Evolutionary conservation across 2,329 filamentous ascomycete species (phyloP).

Genomic region (Lecanicillium sp.): DNA sequence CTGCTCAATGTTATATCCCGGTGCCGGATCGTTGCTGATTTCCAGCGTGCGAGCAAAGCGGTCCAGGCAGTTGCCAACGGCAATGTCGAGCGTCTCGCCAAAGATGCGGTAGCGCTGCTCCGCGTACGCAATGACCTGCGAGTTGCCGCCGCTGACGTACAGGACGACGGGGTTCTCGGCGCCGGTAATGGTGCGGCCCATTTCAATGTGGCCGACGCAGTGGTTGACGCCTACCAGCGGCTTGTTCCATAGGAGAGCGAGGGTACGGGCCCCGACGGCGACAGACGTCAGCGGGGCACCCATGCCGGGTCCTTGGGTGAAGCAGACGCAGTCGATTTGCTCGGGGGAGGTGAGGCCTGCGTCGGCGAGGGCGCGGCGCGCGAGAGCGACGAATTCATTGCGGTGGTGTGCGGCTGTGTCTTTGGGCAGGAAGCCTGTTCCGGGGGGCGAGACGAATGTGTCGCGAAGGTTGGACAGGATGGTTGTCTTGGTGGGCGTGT

Average conservation of each 20-base stretch:
- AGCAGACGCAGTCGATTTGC: slow-evolving; percentile 88
- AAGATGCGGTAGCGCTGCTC: slow-evolving; percentile 95
- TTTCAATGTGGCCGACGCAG: slow-evolving; percentile 97
- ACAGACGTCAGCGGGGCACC: slow-evolving; percentile 84
- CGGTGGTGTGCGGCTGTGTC: slow-evolving; percentile 93
- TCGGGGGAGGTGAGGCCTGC: slow-evolving; percentile 47
- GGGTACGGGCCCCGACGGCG: slow-evolving; percentile 73
- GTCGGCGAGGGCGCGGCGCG: slow-evolving; percentile 67
- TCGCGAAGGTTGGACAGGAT: slow-evolving; percentile 92
- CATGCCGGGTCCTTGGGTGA: slow-evolving; percentile 94
- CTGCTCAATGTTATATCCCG: slow-evolving; percentile 97
- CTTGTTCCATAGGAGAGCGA: slow-evolving; percentile 77
- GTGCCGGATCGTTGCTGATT: slow-evolving; percentile 93
- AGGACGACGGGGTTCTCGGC: slow-evolving; percentile 88
- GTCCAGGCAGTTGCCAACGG: slow-evolving; percentile 94
- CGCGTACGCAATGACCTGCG: slow-evolving; percentile 94
- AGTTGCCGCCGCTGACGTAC: slow-evolving; percentile 94
- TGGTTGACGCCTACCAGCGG: slow-evolving; percentile 95
- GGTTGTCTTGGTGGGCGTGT: slow-evolving; percentile 47
- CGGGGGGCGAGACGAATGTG: slow-evolving; percentile 86
- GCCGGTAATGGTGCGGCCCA: slow-evolving; percentile 89
- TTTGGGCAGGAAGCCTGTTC: slow-evolving; percentile 91
- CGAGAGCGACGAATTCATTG: slow-evolving; percentile 71
- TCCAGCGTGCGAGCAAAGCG: slow-evolving; percentile 84
- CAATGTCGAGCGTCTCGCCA: slow-evolving; percentile 93